Conservation (phyloP, 192 early-diverging fungal genomes). For the Spizellomyces punctatus region DNA sequence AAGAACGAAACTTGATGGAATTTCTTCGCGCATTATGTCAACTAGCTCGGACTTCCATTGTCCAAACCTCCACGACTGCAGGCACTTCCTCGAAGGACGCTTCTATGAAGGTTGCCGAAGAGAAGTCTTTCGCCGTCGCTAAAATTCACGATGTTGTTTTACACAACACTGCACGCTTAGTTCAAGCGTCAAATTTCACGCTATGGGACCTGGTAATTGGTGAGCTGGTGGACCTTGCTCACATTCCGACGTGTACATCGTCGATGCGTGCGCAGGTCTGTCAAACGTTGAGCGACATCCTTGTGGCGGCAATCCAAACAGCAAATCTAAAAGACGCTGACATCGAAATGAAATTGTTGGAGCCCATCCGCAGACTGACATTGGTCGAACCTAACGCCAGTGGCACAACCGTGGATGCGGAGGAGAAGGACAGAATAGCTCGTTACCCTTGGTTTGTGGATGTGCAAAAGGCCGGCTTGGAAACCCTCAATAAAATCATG, state of each 20-base stretch:
- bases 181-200: constrained; percentile 40
- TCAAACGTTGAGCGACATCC: constrained; percentile 73
- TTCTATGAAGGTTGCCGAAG: constrained; percentile 60
- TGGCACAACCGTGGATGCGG: constrained; percentile 9
- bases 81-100: constrained; percentile 37
- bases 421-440: constrained; percentile 24
- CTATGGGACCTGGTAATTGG: constrained; percentile 68
- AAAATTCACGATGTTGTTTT: constrained; percentile 67
- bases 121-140: constrained; percentile 77
- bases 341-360: constrained; percentile 63
- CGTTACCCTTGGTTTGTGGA: constrained; percentile 60
- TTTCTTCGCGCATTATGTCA: constrained; percentile 72
- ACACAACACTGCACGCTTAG: constrained; percentile 52
- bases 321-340: constrained; percentile 43
- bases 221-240: constrained; percentile 77
- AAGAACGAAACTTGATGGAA: constrained; percentile 59
- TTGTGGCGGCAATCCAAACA: constrained; percentile 70
- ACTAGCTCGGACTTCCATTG: constrained; percentile 47
- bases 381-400: constrained; percentile 17
- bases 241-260: constrained; percentile 51
- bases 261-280: constrained; percentile 79
- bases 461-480: constrained; percentile 80
- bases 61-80: constrained; percentile 13
- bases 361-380: constrained; percentile 70
- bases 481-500: constrained; percentile 86